A percentile compares a stretch with the other conserved stretches of the same genome.
Conservation (phyloP, 2,329 filamentous ascomycete species). For the Saccharata proteae region DNA sequence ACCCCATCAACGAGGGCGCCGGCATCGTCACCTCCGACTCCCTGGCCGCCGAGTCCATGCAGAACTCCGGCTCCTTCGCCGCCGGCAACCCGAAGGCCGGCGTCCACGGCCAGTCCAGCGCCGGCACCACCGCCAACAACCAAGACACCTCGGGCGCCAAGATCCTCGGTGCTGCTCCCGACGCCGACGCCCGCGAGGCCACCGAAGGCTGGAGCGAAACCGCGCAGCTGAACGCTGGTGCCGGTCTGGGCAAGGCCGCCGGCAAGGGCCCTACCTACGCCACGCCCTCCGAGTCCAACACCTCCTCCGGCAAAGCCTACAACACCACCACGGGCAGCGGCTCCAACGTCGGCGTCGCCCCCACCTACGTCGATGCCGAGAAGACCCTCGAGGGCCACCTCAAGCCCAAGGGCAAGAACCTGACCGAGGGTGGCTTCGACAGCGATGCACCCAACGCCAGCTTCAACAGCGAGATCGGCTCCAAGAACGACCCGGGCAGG, state of each 20-base stretch:
- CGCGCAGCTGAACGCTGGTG: constrained; percentile 27
- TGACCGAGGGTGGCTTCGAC: constrained; percentile 37
- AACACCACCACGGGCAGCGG: constrained; percentile 11
- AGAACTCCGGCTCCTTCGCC: constrained; percentile 47
- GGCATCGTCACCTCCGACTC: constrained; percentile 57
- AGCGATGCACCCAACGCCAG: constrained; percentile 35
- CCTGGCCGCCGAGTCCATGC: constrained; percentile 61
- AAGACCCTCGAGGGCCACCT: constrained; percentile 16
- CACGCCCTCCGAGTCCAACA: constrained; percentile 22
- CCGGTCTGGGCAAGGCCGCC: constrained; percentile 22
- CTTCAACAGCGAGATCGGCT: constrained; percentile 41
- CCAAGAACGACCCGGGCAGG: constrained; percentile 42
- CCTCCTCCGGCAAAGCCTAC: constrained; percentile 23
- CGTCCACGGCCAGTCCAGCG: constrained; percentile 36
- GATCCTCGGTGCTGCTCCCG: constrained; percentile 35
- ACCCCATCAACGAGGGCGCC: constrained; percentile 48
- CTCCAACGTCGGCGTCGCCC: constrained; percentile 19
- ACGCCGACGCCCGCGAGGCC: constrained; percentile 34
- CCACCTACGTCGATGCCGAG: constrained; percentile 26
- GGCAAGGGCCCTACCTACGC: constrained; percentile 25
- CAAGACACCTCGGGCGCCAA: constrained; percentile 43
- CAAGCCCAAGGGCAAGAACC: constrained; percentile 40
- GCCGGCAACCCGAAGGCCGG: constrained; percentile 44
- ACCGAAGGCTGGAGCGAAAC: constrained; percentile 27
- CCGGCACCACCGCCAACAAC: constrained; percentile 44